Evolutionary conservation across 805 yeast genomes (phyloP), one percentile per base, ranked within the genome.

Genomic region (Wickerhamiella australiensis): DNA sequence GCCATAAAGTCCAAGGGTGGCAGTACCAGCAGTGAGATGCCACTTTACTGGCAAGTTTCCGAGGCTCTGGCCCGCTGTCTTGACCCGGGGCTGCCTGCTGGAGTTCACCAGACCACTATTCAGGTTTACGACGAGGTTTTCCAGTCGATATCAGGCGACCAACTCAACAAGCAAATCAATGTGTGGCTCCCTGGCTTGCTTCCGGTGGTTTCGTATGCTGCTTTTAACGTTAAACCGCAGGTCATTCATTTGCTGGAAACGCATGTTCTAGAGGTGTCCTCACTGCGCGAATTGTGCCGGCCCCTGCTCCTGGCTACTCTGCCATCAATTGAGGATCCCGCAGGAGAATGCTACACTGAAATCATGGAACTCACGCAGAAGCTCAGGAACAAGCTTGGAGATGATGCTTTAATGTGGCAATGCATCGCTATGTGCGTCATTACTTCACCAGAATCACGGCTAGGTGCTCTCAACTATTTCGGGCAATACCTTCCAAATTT

Each of bases 111-210:
- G 56, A 92, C 86, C 61, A 75, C 96, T 0, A 65, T 92, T 37
- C 85, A 80, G 50, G 77, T 88, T 1, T 92, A 88, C 63, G 78
- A 75, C 20, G 68, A 70, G 48, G 75, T 90, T 1, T 85, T 92
- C 66, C 72, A 71, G 33, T 74, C 78, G 26, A 65, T 90, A 31
- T 81, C 82, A 1, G 60, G 64, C 0, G 77, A 74, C 3, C 66
- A 74, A 3, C 66, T 85, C 31, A 75, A 81, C 41, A 53, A 66
- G 9, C 75, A 77, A 50, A 68, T 83, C n/a, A 69, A 73, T 37
- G 66, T 81, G 1, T 92, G 98, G 98, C 70, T 90, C 1, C 95
- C 96, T 0, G 96, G 97, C 0, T 64, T 92, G n/a, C 68, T 92
- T 7, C 96, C 97, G 0, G 68, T 92, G 49, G 77, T 90, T 75